Conservation (phyloP, 2,329 filamentous ascomycete species). For the Colletotrichum cuscutae region DNA sequence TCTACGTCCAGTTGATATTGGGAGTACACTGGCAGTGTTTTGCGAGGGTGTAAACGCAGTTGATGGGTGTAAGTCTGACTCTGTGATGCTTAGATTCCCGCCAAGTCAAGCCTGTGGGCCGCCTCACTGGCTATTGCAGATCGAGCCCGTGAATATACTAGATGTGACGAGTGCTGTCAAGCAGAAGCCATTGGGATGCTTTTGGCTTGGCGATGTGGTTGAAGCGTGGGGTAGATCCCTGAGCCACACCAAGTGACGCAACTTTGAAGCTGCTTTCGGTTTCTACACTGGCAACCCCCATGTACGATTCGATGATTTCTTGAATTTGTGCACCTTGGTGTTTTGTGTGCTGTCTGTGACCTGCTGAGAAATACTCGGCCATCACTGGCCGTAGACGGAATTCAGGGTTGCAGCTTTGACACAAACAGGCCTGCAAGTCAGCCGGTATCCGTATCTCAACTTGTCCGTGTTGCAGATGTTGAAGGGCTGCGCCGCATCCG, state of each 20-base stretch:
- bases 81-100: not conserved
- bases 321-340: not conserved
- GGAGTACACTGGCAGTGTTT: not conserved
- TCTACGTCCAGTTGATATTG: not conserved
- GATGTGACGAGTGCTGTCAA: not conserved
- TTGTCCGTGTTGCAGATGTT: not conserved
- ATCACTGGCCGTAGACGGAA: slow-evolving; percentile 5
- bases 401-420: slow-evolving; percentile 12
- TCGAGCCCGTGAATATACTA: not conserved
- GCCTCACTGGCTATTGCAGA: not conserved
- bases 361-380: not conserved
- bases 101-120: not conserved
- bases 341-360: slow-evolving; percentile 18
- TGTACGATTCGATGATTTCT: not conserved
- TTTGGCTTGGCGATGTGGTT: slow-evolving; percentile 7
- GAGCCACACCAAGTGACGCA: slow-evolving; percentile 24
- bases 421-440: not conserved
- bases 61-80: not conserved
- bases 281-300: not conserved
- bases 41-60: not conserved
- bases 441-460: not conserved
- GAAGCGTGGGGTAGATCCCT: slow-evolving; percentile 3
- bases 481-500: not conserved
- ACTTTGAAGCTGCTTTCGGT: slow-evolving; percentile 14
- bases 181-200: not conserved